Conservation (phyloP, 768 basidiomycete genomes). For the Macrolepiota dolichaula region DNA sequence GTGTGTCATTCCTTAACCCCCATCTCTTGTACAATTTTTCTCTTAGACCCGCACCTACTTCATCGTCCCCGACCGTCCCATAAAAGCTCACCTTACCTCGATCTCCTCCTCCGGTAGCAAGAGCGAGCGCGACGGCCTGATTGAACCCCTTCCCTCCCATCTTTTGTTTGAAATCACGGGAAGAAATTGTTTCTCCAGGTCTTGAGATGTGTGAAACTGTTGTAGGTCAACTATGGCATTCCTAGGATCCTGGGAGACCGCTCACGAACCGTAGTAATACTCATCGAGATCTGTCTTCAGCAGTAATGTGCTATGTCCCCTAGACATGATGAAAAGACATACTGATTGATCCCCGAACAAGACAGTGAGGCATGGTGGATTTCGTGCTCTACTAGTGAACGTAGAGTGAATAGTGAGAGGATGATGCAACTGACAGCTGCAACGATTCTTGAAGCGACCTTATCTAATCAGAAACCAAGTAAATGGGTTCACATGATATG, state of each 20-base stretch:
- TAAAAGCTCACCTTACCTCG: slow-evolving; percentile 35
- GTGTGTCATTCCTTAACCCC: slow-evolving; percentile 31
- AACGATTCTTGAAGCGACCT: neutral
- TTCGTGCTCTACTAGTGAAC: neutral
- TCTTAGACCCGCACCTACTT: slow-evolving; percentile 36
- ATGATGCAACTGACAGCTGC: neutral
- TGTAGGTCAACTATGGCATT: neutral
- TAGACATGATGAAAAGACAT: slow-evolving; percentile 15
- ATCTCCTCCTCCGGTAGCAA: slow-evolving; percentile 37
- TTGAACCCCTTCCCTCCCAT: slow-evolving; percentile 65
- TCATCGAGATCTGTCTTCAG: slow-evolving; percentile 43
- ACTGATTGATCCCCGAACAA: slow-evolving; percentile 52
- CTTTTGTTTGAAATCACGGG: slow-evolving; percentile 41
- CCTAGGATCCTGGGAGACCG: neutral
- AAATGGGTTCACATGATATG: too few relatives aligned
- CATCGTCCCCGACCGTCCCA: slow-evolving; percentile 54
- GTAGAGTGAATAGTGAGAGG: too few relatives aligned
- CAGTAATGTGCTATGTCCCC: neutral
- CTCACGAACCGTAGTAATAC: slow-evolving; percentile 46
- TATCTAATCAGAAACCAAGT: neutral
- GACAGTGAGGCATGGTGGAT: slow-evolving; percentile 21
- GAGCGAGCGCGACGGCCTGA: slow-evolving; percentile 55
- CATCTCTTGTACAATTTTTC: slow-evolving; percentile 29
- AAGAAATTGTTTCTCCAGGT: slow-evolving; percentile 61
- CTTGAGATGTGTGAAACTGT: slow-evolving; percentile 50